Conservation (phyloP, 2,329 filamentous ascomycete species). For the Calonectria naviculata region DNA sequence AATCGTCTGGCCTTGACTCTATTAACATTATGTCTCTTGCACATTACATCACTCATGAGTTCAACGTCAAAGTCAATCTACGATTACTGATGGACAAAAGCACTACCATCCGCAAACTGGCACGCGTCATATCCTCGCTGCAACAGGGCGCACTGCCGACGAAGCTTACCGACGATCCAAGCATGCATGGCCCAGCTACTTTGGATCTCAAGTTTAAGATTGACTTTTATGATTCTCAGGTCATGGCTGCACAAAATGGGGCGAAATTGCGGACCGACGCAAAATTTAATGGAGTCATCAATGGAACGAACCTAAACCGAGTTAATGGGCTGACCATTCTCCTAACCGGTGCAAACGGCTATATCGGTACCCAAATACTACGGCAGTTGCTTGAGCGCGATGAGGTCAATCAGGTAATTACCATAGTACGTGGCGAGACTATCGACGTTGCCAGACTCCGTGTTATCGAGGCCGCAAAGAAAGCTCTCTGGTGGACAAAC, state of each 20-base stretch:
- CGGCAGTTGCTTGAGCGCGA: neutral
- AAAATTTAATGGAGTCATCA: rapidly evolving
- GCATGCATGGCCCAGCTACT: no score
- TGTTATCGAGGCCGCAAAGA: neutral
- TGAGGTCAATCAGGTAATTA: neutral
- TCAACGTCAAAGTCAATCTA: neutral
- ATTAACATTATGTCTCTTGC: neutral
- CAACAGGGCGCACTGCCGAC: neutral
- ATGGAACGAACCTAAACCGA: no score
- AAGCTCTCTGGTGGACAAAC: neutral
- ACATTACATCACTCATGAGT: neutral
- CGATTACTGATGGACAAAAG: neutral
- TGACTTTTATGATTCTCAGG: neutral
- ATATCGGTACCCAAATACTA: neutral
- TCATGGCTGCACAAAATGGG: neutral
- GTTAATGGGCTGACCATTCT: neutral
- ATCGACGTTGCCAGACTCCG: neutral
- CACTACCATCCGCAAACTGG: neutral
- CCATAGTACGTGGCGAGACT: neutral
- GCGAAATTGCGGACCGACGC: no score
- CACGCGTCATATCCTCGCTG: neutral
- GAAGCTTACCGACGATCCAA: neutral
- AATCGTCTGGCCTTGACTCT: neutral
- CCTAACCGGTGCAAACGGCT: neutral
- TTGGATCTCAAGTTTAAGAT: neutral